Base-by-base conservation (phyloP, 2,329 filamentous ascomycete species). In the Fonsecaea multimorphosa region DNA sequence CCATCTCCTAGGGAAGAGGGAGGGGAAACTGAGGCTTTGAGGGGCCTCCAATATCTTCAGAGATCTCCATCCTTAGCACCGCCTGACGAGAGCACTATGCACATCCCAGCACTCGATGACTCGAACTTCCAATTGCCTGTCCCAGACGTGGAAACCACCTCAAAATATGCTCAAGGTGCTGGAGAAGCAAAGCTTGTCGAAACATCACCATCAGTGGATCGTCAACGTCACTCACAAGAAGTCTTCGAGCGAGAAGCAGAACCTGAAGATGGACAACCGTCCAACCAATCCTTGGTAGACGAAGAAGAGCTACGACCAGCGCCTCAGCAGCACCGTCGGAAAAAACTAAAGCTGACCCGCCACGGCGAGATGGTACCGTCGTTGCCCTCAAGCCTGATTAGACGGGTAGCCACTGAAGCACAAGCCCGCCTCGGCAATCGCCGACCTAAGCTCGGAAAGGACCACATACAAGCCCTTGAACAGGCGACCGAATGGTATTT, bases 401-500 rank as follows among this genome's bases (percentile, higher is more conserved):
- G 93, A 77, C 82, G 81, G 58, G 75, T 83, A 58, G 81, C 81
- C 32, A 66, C 65, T 29, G 66, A 71, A 36, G 70, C 70, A 4
- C 69, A 72, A 56, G 65, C 65, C 22, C 84, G 87, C 68, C 78
- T 92, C 1, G 89, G 89, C 7, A 89, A 88, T 36, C 89, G 86
- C 1, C 91, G 89, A 71, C 81, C 86, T 4, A 91, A 89, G 70
- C 85, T 96, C 54, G 87, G 84, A 64, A 87, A 90, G 53, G 91
- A 95, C 58, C 89, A 91, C 1, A 80, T 96, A 40, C 84, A 86
- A 32, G 89, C 89, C 3, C 87, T 97, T 61, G 88, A 89, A 73
- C 89, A 92, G 75, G 91, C 92, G 0, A 91, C 91, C 2, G 91
- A 96, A 68, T 95, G 92, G 90, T 97, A 93, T 77, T 96, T 97